phyloP scores from a whole-genome alignment of 2,329 filamentous ascomycete species.

The Cryphonectria nitschkei region DNA sequence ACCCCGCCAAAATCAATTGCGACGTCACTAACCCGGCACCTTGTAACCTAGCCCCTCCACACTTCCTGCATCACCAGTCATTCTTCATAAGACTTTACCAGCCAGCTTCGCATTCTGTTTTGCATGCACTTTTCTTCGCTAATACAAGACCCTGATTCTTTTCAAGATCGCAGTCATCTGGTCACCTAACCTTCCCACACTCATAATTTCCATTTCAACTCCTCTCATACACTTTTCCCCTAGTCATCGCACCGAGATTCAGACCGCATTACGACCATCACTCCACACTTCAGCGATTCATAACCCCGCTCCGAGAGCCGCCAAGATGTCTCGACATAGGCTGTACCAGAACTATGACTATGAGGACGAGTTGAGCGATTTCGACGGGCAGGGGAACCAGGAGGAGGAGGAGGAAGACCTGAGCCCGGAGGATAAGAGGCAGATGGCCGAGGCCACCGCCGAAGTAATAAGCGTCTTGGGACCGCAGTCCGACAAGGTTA shows the following conservation, averaged over 20 bases:
- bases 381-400: conserved; percentile 48
- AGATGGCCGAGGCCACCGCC: conserved; percentile 67
- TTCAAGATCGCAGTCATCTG: background rate
- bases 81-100: background rate
- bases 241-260: background rate
- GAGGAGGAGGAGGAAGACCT: conserved; percentile 51
- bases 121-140: background rate
- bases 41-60: background rate
- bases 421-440: conserved; percentile 50
- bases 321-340: conserved; percentile 52
- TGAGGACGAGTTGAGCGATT: conserved; percentile 56
- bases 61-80: background rate
- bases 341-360: conserved; percentile 54
- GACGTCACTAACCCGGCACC: background rate
- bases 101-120: background rate
- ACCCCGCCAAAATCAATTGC: conserved; percentile 14
- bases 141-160: background rate
- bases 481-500: conserved; percentile 58
- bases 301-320: background rate
- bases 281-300: conserved; percentile 5
- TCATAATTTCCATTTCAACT: background rate
- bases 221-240: background rate
- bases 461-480: conserved; percentile 71
- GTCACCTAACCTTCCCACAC: background rate
- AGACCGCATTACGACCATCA: background rate